A percentile compares a stretch with the other conserved stretches of the same genome.
Conservation (phyloP, 2,329 filamentous ascomycete genomes). For the Sporothrix inflata region DNA sequence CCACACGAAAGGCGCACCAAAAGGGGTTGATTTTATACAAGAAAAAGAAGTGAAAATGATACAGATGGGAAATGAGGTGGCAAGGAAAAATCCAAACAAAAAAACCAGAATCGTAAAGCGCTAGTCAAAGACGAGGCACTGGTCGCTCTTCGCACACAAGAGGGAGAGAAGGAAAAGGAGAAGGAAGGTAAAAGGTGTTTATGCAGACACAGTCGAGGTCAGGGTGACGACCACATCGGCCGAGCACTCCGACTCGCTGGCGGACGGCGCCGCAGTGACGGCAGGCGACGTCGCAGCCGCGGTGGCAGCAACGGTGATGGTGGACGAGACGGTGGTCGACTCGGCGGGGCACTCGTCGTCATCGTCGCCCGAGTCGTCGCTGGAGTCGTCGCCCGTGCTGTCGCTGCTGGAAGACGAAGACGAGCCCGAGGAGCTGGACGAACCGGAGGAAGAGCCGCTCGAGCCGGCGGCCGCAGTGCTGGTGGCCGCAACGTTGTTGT, state of each 20-base stretch:
- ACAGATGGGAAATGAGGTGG: not conserved
- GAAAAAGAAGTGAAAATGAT: not conserved
- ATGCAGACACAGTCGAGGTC: conserved; percentile 28
- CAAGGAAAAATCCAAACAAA: not conserved
- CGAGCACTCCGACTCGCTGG: conserved; percentile 27
- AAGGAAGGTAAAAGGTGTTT: not conserved
- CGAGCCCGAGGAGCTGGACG: not conserved
- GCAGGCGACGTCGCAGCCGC: conserved; percentile 16
- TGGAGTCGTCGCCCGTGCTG: not conserved
- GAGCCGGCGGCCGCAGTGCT: conserved; percentile 6
- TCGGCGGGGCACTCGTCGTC: conserved; percentile 20
- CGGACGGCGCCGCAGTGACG: conserved; percentile 11
- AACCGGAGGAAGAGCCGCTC: conserved; percentile 7
- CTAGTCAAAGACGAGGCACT: not conserved
- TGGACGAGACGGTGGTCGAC: not conserved
- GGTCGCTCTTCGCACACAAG: conserved; percentile 2
- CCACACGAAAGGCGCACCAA: not conserved
- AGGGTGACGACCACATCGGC: conserved; percentile 31
- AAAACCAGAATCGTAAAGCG: conserved; percentile 5
- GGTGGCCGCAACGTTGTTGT: conserved; percentile 2
- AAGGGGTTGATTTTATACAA: not conserved
- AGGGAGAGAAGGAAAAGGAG: not conserved
- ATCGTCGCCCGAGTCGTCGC: not conserved
- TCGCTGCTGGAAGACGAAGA: not conserved
- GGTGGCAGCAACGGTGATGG: conserved; percentile 10